Evolutionary conservation across 176 grass and related monocot species (phyloP).

Genomic region (Hsuehochloa calcarea): DNA sequence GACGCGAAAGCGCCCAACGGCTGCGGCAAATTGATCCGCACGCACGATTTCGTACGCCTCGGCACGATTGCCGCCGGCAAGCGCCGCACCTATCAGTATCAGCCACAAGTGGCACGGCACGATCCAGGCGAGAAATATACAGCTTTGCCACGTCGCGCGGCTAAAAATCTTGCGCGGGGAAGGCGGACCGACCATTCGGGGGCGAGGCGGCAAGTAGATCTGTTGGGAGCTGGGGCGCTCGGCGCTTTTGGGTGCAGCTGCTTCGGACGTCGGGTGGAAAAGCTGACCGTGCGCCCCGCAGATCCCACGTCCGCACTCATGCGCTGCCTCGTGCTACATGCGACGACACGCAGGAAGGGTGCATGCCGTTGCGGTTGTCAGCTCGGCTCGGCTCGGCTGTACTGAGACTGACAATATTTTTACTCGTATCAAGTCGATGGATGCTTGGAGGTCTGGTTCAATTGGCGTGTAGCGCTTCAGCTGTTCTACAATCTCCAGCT

Average conservation of each 20-base stretch:
- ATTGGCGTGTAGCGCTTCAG: too few relatives aligned
- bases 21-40: background rate
- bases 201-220: background rate
- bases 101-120: background rate
- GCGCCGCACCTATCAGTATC: background rate
- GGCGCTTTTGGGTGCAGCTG: constrained; percentile 39
- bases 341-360: background rate
- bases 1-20: background rate
- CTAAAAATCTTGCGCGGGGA: background rate
- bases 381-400: background rate
- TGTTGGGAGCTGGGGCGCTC: background rate
- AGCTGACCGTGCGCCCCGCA: background rate
- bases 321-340: background rate
- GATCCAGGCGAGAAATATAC: background rate
- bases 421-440: background rate
- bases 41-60: background rate
- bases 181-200: background rate
- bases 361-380: constrained; percentile 24
- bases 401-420: background rate
- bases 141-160: background rate
- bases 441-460: too few relatives aligned
- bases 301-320: background rate
- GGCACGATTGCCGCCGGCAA: constrained; percentile 12
- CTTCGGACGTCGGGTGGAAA: constrained; percentile 21
- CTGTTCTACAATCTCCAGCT: too few relatives aligned